Evolutionary conservation across 208 protist genomes (phyloP).

Genomic region (Acanthamoeba rhysodes): DNA sequence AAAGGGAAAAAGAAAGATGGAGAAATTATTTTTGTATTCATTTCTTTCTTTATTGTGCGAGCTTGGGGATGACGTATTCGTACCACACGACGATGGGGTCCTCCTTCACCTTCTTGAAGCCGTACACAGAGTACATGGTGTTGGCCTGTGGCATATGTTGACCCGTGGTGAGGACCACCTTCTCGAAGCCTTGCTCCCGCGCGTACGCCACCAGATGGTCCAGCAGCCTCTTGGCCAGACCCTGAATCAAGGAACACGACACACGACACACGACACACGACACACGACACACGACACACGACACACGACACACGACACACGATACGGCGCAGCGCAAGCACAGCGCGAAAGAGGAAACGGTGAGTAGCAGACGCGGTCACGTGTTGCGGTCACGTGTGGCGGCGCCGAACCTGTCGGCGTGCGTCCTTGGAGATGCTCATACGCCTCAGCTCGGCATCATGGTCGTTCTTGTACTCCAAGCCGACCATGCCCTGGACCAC

Average conservation of each 20-base stretch:
- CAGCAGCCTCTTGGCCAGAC: neutral
- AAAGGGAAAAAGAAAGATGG: no score
- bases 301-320: neutral
- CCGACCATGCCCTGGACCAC: slow-evolving; percentile 53
- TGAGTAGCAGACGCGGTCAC: neutral
- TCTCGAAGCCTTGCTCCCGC: slow-evolving; percentile 7
- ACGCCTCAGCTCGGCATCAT: slow-evolving; percentile 18
- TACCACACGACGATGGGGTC: slow-evolving; percentile 19
- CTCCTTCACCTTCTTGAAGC: slow-evolving; percentile 35
- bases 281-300: neutral
- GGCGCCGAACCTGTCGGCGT: neutral
- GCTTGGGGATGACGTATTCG: slow-evolving; percentile 17
- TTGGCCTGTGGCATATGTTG: slow-evolving; percentile 64
- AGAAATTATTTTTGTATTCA: no score
- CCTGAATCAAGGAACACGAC: neutral
- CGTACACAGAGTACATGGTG: slow-evolving; percentile 38
- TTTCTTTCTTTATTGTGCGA: neutral
- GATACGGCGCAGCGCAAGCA: no score
- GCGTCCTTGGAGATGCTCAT: slow-evolving; percentile 35
- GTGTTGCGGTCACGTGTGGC: neutral
- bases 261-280: neutral
- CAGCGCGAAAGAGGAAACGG: neutral
- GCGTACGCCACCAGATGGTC: neutral
- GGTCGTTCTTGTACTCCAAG: slow-evolving; percentile 19
- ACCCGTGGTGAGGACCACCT: slow-evolving; percentile 40